These are phyloP conservation scores for Blumeria graminis DNA, from an alignment of 2,329 filamentous ascomycete genomes.

Conservation along the genomic window DNA sequence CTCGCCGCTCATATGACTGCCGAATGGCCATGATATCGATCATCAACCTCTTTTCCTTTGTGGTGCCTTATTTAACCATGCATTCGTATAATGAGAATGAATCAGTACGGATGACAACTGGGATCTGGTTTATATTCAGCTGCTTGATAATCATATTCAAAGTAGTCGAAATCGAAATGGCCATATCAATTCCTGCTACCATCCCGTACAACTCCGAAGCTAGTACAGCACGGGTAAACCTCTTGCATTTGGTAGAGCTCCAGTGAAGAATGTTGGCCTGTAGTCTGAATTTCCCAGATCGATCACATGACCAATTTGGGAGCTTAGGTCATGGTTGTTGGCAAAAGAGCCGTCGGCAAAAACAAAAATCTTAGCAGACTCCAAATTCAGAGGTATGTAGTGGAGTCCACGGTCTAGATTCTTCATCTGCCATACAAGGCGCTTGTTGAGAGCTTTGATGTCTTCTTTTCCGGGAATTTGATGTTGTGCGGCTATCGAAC, in stretches of 20 bases:
- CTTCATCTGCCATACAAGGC: not conserved
- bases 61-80: too few species aligned
- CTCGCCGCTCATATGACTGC: too few species aligned
- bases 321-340: not conserved
- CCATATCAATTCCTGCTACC: conserved; percentile 4
- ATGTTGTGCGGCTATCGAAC: too few species aligned
- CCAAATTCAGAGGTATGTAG: not conserved
- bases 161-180: too few species aligned
- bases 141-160: too few species aligned
- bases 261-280: not conserved
- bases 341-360: not conserved
- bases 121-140: too few species aligned
- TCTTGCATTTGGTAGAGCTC: conserved; percentile 1
- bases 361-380: too few species aligned
- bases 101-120: too few species aligned
- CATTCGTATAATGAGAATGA: too few species aligned
- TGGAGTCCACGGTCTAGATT: not conserved
- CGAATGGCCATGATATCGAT: too few species aligned
- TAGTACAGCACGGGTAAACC: conserved; percentile 4
- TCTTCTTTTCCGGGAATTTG: not conserved
- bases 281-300: not conserved
- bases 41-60: too few species aligned
- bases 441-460: not conserved
- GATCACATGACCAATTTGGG: not conserved
- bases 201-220: conserved; percentile 5